A percentile compares a stretch with the other conserved stretches of the same genome.
Conservation (phyloP, 2,329 filamentous ascomycete species). For the Fusarium sp. region DNA sequence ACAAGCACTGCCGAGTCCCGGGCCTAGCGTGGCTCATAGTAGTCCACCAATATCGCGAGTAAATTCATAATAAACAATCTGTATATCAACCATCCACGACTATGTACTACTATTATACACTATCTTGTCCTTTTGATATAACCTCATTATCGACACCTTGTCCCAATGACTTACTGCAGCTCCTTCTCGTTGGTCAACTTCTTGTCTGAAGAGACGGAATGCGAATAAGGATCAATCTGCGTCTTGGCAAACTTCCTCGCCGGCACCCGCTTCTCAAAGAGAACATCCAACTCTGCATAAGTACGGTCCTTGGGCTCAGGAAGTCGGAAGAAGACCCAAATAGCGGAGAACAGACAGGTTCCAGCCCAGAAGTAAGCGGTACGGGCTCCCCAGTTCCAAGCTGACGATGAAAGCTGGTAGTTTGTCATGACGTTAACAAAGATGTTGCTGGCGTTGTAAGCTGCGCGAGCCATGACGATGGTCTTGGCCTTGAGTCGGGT, state of each 20-base stretch:
- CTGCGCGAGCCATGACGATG: slow-evolving; percentile 61
- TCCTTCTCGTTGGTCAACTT: slow-evolving; percentile 20
- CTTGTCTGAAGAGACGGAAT: slow-evolving; percentile 5
- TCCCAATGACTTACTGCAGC: not conserved
- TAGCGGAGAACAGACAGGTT: slow-evolving; percentile 58
- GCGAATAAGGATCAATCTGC: slow-evolving; percentile 51
- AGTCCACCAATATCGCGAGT: not conserved
- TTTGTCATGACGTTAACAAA: slow-evolving; percentile 62
- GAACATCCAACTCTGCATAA: slow-evolving; percentile 57
- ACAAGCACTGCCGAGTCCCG: slow-evolving; percentile 47
- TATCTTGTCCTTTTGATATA: not conserved
- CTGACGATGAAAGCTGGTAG: slow-evolving; percentile 59
- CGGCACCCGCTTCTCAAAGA: slow-evolving; percentile 53
- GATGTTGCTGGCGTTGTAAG: slow-evolving; percentile 60
- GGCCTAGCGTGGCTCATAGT: slow-evolving; percentile 2
- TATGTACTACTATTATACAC: not conserved
- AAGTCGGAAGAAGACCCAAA: slow-evolving; percentile 62
- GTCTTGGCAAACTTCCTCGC: slow-evolving; percentile 56
- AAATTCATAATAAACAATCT: not conserved
- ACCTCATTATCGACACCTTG: not conserved
- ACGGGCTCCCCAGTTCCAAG: slow-evolving; percentile 61
- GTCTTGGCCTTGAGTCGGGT: slow-evolving; percentile 66
- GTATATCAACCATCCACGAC: not conserved
- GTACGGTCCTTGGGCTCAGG: slow-evolving; percentile 64
- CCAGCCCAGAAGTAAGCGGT: slow-evolving; percentile 61